A percentile compares a stretch with the other conserved stretches of the same genome.
phyloP scores from a whole-genome alignment of 225 moss, liverwort and hornwort species.

The Polytrichum formosum region DNA sequence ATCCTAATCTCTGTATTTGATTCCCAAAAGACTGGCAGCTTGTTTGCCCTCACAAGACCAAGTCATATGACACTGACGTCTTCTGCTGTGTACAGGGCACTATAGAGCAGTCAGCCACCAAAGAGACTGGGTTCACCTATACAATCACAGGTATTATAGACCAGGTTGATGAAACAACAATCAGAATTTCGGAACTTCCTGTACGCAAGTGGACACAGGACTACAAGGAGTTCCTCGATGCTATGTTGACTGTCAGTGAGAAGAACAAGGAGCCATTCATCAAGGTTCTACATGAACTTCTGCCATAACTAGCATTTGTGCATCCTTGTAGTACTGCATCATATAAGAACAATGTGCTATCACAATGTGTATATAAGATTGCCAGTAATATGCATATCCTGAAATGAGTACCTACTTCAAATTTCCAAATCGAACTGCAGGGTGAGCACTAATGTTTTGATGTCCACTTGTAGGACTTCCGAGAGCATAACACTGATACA shows the following conservation, averaged over 20 bases:
- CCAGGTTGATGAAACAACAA: slow-evolving; percentile 70
- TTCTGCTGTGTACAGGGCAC: slow-evolving; percentile 44
- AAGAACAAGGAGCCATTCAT: slow-evolving; percentile 94
- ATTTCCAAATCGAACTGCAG: too few species aligned
- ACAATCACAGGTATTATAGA: slow-evolving; percentile 81
- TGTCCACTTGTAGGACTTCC: not conserved
- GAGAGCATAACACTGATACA: slow-evolving; percentile 94
- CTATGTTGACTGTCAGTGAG: slow-evolving; percentile 76
- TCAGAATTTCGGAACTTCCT: slow-evolving; percentile 93
- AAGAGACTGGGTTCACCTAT: slow-evolving; percentile 84
- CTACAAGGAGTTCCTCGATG: slow-evolving; percentile 92
- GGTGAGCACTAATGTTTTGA: too few species aligned
- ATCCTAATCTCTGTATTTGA: too few species aligned
- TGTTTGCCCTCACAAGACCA: too few species aligned
- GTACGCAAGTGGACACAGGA: slow-evolving; percentile 99
- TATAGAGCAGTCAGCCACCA: slow-evolving; percentile 79
- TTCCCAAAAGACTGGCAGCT: too few species aligned
- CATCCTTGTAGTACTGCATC: too few species aligned
- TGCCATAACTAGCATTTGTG: too few species aligned
- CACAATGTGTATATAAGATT: too few species aligned
- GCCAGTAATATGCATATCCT: too few species aligned
- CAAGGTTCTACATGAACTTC: slow-evolving; percentile 40
- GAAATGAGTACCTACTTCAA: too few species aligned
- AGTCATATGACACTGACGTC: too few species aligned
- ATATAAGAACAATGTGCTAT: too few species aligned